These are phyloP conservation scores for Penicillium pulvis DNA, from an alignment of 495 filamentous ascomycete genomes.

Conservation along the genomic window DNA sequence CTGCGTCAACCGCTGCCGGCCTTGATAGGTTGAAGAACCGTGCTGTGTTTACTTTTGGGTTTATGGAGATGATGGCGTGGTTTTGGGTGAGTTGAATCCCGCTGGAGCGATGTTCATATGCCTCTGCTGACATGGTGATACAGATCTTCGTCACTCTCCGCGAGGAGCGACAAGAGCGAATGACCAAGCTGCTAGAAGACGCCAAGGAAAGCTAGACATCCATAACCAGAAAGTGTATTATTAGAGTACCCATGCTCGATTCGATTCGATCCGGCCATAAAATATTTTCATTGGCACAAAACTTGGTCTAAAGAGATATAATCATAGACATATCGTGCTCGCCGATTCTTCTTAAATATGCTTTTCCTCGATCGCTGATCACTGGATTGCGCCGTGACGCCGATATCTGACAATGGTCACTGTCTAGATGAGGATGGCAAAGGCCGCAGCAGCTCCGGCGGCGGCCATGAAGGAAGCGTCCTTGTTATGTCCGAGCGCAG, in stretches of 20 bases:
- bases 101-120: not conserved
- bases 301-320: not conserved
- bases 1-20: conserved; percentile 27
- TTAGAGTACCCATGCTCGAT: conserved; percentile 7
- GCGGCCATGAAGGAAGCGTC: conserved; percentile 37
- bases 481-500: conserved; percentile 47
- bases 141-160: conserved; percentile 47
- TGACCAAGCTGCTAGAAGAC: conserved; percentile 38
- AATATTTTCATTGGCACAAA: conserved; percentile 13
- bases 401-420: not conserved
- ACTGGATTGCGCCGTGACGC: not conserved
- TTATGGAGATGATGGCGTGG: conserved; percentile 84
- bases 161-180: conserved; percentile 46
- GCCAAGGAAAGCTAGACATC: conserved; percentile 24
- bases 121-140: conserved; percentile 50
- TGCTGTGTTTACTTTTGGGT: conserved; percentile 79
- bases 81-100: conserved; percentile 67
- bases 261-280: conserved; percentile 10
- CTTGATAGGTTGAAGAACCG: conserved; percentile 71
- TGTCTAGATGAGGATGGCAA: conserved; percentile 10
- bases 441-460: conserved; percentile 35
- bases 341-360: not conserved
- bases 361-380: not conserved
- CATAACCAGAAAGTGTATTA: conserved; percentile 12
- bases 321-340: not conserved